Evolutionary conservation across 805 yeast species (phyloP).

Genomic region (Grigorovia transvaalensis): DNA sequence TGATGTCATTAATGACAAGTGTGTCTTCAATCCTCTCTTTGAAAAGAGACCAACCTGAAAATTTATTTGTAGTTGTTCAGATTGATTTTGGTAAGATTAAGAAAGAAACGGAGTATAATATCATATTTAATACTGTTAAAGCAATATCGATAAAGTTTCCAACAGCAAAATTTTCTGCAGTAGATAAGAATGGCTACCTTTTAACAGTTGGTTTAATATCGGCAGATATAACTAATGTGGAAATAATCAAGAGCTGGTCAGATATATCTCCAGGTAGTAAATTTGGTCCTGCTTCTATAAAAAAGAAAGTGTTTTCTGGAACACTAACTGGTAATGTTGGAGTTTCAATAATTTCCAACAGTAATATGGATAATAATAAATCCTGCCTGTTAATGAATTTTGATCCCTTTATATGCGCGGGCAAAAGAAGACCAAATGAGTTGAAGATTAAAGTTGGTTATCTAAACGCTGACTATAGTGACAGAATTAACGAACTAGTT

Average conservation of each 20-base stretch:
- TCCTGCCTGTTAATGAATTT: constrained; percentile 20
- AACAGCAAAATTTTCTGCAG: constrained; percentile 12
- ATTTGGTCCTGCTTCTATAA: constrained; percentile 15
- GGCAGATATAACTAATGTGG: background rate
- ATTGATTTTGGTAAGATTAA: constrained; percentile 13
- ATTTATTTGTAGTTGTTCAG: constrained; percentile 22
- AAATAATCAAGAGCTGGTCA: background rate
- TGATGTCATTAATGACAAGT: constrained; percentile 17
- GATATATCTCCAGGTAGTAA: background rate
- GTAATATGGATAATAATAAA: constrained; percentile 15
- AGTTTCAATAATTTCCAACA: constrained; percentile 18
- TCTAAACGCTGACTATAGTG: constrained; percentile 24
- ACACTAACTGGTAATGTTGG: constrained; percentile 9
- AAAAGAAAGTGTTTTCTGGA: constrained; percentile 6
- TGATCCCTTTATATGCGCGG: constrained; percentile 9
- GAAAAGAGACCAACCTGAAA: constrained; percentile 19
- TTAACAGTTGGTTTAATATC: constrained; percentile 4
- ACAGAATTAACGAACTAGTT: constrained; percentile 20
- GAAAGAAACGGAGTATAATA: constrained; percentile 3
- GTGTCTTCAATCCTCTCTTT: constrained; percentile 23
- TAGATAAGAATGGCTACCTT: constrained; percentile 14
- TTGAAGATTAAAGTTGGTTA: constrained; percentile 27
- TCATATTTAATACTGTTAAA: constrained; percentile 16
- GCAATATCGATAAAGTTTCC: constrained; percentile 16
- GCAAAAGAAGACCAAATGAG: constrained; percentile 18